Evolutionary conservation across 2,329 filamentous ascomycete species (phyloP).

Genomic region (Fusarium kyushuense): DNA sequence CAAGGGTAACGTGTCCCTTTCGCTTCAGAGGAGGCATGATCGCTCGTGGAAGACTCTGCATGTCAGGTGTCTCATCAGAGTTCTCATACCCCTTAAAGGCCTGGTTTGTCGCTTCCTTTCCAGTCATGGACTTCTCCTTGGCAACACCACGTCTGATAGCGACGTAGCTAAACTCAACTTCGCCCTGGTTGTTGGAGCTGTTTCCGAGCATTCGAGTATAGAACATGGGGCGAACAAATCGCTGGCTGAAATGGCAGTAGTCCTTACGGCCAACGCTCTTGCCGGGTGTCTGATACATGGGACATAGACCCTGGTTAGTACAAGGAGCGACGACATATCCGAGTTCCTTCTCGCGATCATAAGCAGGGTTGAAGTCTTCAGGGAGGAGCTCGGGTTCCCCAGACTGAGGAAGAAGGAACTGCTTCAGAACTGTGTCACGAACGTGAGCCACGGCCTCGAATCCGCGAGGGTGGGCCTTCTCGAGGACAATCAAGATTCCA

Average conservation of each 20-base stretch:
- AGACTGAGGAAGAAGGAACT: slow-evolving; percentile 71
- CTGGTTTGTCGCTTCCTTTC: slow-evolving; percentile 67
- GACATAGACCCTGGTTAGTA: slow-evolving; percentile 88
- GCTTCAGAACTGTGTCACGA: slow-evolving; percentile 80
- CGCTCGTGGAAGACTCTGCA: slow-evolving; percentile 80
- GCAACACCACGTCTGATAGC: slow-evolving; percentile 80
- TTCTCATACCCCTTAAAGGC: slow-evolving; percentile 81
- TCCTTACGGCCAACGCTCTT: slow-evolving; percentile 82
- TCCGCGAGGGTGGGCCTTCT: slow-evolving; percentile 90
- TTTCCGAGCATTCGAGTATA: slow-evolving; percentile 80
- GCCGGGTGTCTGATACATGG: slow-evolving; percentile 84
- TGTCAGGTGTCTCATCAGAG: slow-evolving; percentile 58
- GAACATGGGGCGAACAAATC: slow-evolving; percentile 86
- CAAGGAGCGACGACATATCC: slow-evolving; percentile 80
- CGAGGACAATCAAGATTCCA: slow-evolving; percentile 86
- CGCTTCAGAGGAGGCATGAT: slow-evolving; percentile 88
- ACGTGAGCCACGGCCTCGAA: slow-evolving; percentile 93
- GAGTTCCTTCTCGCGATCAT: slow-evolving; percentile 62
- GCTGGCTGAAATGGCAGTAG: slow-evolving; percentile 90
- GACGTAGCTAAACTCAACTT: slow-evolving; percentile 90
- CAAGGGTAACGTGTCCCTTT: slow-evolving; percentile 86
- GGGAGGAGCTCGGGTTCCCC: slow-evolving; percentile 52
- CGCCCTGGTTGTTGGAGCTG: slow-evolving; percentile 83
- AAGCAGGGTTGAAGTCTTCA: slow-evolving; percentile 57
- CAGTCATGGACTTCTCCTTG: slow-evolving; percentile 56